Evolutionary conservation across 192 early-diverging fungal species (phyloP), one percentile per base, ranked within the genome.

Genomic region (Diversispora eburnea): DNA sequence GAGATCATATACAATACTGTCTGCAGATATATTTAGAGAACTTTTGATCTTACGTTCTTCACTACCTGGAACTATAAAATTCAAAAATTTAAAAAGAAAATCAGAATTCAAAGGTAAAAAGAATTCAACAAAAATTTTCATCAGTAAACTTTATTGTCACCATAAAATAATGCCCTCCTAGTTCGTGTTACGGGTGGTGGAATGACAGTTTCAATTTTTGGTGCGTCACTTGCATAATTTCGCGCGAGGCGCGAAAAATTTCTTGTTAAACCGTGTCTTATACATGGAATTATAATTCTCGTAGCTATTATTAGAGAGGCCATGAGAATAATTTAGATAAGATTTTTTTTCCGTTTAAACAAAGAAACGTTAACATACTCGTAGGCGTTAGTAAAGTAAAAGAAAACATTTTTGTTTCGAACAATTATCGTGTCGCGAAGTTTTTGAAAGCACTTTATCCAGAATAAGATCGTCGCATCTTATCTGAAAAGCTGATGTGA

Each of bases 1-100:
- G 3, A 98, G 84, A 75, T 98, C 96, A 72, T 94, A 95, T 46
- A 95, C 91, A 20, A 96, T 79, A 75, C 90, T 91, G 80, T 98
- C 96, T 3, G 90, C 92, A 7, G 56, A 65, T 3, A 89, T 74
- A 5, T 81, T 78, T 7, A 91, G 79, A 8, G 94, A 94, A 45
- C 90, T 92, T 61, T 85, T 84, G 33, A 98, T 82, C 74, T 96
- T 96, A 75, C 93, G 88, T 67, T 92, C 91, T 56, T 97, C 95
- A 78, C 93, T 95, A 75, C 89, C 90, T 20, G 92, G 91, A 17
- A 93, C 91, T 88, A 54, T 73, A 55, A 61, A 10, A 72, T 49
- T 42, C 4, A 55, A 22, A 43, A 22, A 58, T 54, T 33, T 45
- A 56, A 17, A 46, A 10, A 43, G 10, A 46, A 48, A 19, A 39